Evolutionary conservation across 129 eudicot genomes (phyloP), one percentile per base, ranked within the genome.

Genomic region (Lactuca sativa): DNA sequence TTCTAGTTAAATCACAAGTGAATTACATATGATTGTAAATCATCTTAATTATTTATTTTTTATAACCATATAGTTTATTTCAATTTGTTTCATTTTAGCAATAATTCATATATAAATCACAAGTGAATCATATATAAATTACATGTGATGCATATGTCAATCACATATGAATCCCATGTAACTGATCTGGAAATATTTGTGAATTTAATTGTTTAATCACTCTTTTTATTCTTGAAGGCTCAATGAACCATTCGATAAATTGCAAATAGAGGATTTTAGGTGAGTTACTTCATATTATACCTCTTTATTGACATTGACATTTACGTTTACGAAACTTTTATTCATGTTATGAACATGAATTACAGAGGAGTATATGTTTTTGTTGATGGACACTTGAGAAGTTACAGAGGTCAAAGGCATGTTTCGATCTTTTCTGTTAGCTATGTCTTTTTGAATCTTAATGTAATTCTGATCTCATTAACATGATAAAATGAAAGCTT

Each of bases 301-400:
- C 3, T 64, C 21, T 49, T 13, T 15, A 62, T 30, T 54, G 40
- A 5, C 25, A 11, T 8, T 60, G 14, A 1, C 55, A 34, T 5
- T 0, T 54, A 15, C 13, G 59, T 4, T 17, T 9, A 11, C 44
- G 51, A 11, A 43, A 6, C 49, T 43, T 9, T 9, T 8, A 43
- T 7, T 38, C 43, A 1, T 38, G 8, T 38, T 38, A 38, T 6
- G 6, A 1, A 38, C 43, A 38, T 58, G 5, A 30, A 58, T 34
- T 63, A 34, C 82, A 95, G 99, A 58, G 77, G 96, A 78, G 86
- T 78, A 69, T 95, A 95, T 74, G 97, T 86, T 34, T 83, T 69
- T 40, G 93, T 90, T 58, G 87, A 87, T 67, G 99, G 97, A 18
- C 96, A 84, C 75, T 67, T 95, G 62, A 90, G 79, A 88, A 90